Conservation (phyloP, 805 yeast species). For the Metschnikowia arizonensis region DNA sequence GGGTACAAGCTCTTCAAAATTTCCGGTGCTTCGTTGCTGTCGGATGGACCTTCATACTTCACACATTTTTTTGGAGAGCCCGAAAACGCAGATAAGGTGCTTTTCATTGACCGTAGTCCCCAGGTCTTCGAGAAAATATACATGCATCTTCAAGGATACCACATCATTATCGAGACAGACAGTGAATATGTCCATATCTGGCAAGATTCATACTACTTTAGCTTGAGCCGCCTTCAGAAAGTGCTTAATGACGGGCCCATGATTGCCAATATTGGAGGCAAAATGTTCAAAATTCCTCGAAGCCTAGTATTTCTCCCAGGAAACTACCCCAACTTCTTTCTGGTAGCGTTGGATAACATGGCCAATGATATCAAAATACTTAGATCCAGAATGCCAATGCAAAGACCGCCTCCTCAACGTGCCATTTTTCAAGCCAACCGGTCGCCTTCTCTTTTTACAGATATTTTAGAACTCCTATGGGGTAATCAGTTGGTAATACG, state of each 20-base stretch:
- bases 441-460: conserved; percentile 51
- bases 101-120: conserved; percentile 75
- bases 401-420: conserved; percentile 76
- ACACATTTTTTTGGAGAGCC: conserved; percentile 57
- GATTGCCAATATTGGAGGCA: conserved; percentile 55
- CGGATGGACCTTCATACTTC: conserved; percentile 86
- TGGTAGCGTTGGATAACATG: conserved; percentile 53
- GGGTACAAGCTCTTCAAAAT: conserved; percentile 60
- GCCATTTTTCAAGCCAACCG: conserved; percentile 52
- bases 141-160: conserved; percentile 78
- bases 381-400: conserved; percentile 40
- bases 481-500: conserved; percentile 49
- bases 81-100: conserved; percentile 36
- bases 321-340: conserved; percentile 73
- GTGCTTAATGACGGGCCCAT: conserved; percentile 51
- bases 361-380: conserved; percentile 42
- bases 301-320: conserved; percentile 55
- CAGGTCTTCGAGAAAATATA: conserved; percentile 61
- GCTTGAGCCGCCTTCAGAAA: conserved; percentile 52
- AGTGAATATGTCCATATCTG: conserved; percentile 57
- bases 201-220: conserved; percentile 70
- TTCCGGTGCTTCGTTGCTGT: conserved; percentile 80
- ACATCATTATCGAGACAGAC: conserved; percentile 55
- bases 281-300: conserved; percentile 56
- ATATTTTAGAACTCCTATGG: conserved; percentile 50